These are phyloP conservation scores for Castanea crenata DNA, from an alignment of 306 rosid genomes.

Conservation along the genomic window DNA sequence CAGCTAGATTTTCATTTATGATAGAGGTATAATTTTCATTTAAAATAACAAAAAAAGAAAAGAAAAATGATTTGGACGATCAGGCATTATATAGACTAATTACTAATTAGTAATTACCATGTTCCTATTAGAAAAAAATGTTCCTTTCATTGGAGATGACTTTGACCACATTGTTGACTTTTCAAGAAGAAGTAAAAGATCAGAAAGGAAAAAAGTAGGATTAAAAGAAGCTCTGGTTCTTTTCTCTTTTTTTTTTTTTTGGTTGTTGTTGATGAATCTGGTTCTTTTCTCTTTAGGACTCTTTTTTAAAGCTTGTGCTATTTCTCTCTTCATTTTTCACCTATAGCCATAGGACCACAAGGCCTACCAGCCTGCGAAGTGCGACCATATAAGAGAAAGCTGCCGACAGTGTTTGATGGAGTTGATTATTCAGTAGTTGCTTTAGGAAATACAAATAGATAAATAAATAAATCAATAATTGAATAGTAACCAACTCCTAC, in stretches of 20 bases:
- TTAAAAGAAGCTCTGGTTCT: background rate
- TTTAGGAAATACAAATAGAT: background rate
- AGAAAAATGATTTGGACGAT: too few relatives aligned
- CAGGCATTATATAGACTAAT: too few relatives aligned
- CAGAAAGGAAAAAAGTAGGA: background rate
- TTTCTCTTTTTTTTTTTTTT: too few relatives aligned
- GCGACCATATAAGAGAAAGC: constrained; percentile 9
- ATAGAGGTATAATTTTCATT: too few relatives aligned
- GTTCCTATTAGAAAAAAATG: too few relatives aligned
- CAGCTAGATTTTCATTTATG: too few relatives aligned
- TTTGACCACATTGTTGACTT: constrained; percentile 28
- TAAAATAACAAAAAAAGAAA: too few relatives aligned
- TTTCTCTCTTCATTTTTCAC: background rate
- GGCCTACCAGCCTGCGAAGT: background rate
- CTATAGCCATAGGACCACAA: background rate
- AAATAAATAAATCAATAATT: background rate
- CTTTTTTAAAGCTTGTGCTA: constrained; percentile 1
- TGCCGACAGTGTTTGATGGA: constrained; percentile 22
- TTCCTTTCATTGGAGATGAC: constrained; percentile 5
- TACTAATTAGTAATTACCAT: too few relatives aligned
- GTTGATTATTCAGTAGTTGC: background rate
- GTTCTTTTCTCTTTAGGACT: background rate
- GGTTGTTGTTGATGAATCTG: background rate
- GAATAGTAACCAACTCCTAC: too few relatives aligned
- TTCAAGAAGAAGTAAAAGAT: background rate